Evolutionary conservation across 805 yeast species (phyloP), one percentile per base, ranked within the genome.

Genomic region (Ogataea dorogensis): DNA sequence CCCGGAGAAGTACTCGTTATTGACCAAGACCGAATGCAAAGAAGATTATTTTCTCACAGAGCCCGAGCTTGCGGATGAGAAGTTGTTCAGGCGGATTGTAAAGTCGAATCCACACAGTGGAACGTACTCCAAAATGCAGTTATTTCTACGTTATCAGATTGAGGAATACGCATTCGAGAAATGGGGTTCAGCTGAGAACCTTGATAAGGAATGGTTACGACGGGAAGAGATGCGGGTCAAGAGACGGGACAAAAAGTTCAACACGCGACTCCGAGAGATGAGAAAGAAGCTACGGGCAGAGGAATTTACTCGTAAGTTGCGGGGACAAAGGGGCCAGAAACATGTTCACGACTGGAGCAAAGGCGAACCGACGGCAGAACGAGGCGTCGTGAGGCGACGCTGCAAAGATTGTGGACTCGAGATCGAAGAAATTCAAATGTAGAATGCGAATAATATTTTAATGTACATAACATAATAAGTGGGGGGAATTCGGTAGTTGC

Each of bases 31-130:
- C 0, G 99, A 93, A 61, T 88, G 96, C 59, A 75, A 79, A 25
- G 91, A 85, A 49, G 99, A 93, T 63, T 93, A 93, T 58, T 72
- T 93, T 26, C 59, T 93, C 18, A 93, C 99, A 0, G 98, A 93
- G 31, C 93, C 97, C 0, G 98, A 93, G 56, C 68, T 93, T 27
- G 71, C 75, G 34, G 98, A 93, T 56, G 62, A 61, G 5, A 67
- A 59, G 2, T 61, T 89, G 16, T 67, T 93, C 42, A 82, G 82
- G 8, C 75, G 93, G 44, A 65, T 91, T 42, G 95, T 88, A 44
- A 86, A 89, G 50, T 87, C 96, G 2, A 93, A 93, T 54, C 99
- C 99, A 0, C 96, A 93, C 59, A 87, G 89, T 27, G 79, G 79
- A 2, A 83, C 87, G 1, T 93, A 79, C 61, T 83, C 87, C 32